Conservation (phyloP, 1,139 yeast species). For the Geotrichum candidum region DNA sequence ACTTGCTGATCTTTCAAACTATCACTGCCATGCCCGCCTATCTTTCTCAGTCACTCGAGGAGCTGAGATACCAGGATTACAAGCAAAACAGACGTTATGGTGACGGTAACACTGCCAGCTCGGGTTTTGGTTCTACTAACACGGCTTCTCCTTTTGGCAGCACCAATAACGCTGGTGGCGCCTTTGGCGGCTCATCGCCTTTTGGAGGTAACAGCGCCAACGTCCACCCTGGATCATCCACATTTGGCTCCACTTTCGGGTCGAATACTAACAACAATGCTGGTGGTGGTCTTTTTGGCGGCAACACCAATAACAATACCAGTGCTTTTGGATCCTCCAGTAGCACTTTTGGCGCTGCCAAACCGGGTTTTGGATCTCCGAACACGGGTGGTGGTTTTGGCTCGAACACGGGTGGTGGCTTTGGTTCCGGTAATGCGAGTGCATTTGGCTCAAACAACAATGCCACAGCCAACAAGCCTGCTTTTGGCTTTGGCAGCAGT, state of each 20-base stretch:
- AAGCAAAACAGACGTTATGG: constrained; percentile 64
- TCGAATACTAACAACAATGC: constrained; percentile 11
- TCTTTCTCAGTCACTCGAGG: constrained; percentile 74
- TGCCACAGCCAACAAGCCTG: constrained; percentile 14
- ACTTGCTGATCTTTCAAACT: constrained; percentile 60
- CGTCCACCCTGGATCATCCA: constrained; percentile 31
- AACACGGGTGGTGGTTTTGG: constrained; percentile 10
- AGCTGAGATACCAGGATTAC: constrained; percentile 83
- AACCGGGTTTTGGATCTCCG: constrained; percentile 31
- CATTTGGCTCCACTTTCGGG: constrained; percentile 21
- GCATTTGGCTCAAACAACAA: constrained; percentile 12
- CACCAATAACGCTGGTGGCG: constrained; percentile 3
- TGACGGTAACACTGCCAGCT: constrained; percentile 28
- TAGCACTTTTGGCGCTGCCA: constrained; percentile 12
- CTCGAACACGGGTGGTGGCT: constrained; percentile 6
- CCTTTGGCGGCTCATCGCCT: constrained; percentile 2
- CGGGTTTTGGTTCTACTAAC: constrained; percentile 4
- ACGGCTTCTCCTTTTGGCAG: constrained; percentile 12
- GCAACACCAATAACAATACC: constrained; percentile 9
- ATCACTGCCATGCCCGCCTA: constrained; percentile 90
- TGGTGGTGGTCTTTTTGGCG: constrained; percentile 24
- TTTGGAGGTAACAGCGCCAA: constrained; percentile 9
- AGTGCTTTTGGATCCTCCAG: constrained; percentile 34
- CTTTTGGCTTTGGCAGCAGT: constrained; percentile 14
- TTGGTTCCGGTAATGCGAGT: neutral